Evolutionary conservation across 2,329 filamentous ascomycete genomes (phyloP).

Genomic region (Talaromyces marneffei): DNA sequence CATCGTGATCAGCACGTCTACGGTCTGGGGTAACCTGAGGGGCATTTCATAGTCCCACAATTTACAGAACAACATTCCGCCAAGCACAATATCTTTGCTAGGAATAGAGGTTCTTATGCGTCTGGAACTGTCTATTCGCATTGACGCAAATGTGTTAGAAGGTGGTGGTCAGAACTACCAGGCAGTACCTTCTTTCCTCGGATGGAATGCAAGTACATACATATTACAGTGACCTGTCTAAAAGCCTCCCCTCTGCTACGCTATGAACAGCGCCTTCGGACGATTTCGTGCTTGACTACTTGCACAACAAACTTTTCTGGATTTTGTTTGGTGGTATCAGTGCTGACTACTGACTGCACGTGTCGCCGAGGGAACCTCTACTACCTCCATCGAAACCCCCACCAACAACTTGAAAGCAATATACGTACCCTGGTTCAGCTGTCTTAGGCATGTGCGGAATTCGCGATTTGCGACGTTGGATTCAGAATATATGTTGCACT

Average conservation of each 20-base stretch:
- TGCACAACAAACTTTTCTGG: neutral
- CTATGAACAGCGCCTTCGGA: neutral
- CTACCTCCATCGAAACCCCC: neutral
- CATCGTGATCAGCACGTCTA: neutral
- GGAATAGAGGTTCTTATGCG: neutral
- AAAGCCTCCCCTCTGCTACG: neutral
- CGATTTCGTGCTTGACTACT: neutral
- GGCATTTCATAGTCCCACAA: neutral
- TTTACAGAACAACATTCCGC: neutral
- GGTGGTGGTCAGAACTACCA: neutral
- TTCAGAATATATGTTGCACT: neutral
- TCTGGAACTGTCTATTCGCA: neutral
- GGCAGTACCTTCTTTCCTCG: neutral
- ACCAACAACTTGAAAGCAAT: neutral
- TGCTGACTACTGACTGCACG: conserved; percentile 1
- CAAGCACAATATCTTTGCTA: neutral
- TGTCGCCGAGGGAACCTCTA: conserved; percentile 10
- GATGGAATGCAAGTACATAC: neutral
- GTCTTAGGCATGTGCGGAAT: neutral
- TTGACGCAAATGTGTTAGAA: too few species aligned
- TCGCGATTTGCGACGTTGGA: neutral
- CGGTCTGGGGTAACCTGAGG: neutral
- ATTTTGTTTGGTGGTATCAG: neutral
- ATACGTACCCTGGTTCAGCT: neutral
- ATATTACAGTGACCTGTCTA: neutral